Conservation (phyloP, 169 alveolate genomes). For the Plasmodium blacklocki region DNA sequence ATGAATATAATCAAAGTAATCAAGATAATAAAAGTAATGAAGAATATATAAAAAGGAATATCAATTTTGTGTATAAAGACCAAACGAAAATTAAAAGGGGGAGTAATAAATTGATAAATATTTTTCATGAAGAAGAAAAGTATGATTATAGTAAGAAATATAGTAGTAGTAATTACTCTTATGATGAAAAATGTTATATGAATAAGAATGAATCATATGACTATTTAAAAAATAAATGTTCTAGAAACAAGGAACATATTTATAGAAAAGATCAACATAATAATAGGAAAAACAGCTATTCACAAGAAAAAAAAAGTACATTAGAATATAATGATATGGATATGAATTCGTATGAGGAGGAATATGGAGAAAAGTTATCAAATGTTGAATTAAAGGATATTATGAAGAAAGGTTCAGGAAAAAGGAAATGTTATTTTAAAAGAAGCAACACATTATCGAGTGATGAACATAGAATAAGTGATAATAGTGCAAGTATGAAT, state of each 20-base stretch:
- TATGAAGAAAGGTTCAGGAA: conserved; percentile 18
- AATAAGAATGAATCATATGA: neutral
- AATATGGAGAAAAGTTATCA: neutral
- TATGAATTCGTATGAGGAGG: too few relatives aligned
- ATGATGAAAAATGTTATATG: neutral
- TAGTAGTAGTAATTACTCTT: neutral
- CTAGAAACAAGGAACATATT: conserved; percentile 12
- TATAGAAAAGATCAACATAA: conserved; percentile 9
- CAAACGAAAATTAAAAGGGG: neutral
- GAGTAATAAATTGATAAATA: neutral
- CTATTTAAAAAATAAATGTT: conserved; percentile 5
- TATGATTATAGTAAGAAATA: neutral
- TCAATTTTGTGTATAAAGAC: neutral
- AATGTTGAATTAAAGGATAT: conserved; percentile 49
- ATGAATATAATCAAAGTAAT: neutral
- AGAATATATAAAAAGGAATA: neutral
- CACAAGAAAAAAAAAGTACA: conserved; percentile 8
- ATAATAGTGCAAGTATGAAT: neutral
- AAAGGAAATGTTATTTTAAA: conserved; percentile 6
- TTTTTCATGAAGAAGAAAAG: neutral
- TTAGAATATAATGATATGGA: neutral
- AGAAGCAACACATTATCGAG: conserved; percentile 42
- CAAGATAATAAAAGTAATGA: neutral
- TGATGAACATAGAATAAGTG: conserved; percentile 1
- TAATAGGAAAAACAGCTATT: neutral